Conservation (phyloP, 495 filamentous ascomycete species). For the Penicillium turbatum region DNA sequence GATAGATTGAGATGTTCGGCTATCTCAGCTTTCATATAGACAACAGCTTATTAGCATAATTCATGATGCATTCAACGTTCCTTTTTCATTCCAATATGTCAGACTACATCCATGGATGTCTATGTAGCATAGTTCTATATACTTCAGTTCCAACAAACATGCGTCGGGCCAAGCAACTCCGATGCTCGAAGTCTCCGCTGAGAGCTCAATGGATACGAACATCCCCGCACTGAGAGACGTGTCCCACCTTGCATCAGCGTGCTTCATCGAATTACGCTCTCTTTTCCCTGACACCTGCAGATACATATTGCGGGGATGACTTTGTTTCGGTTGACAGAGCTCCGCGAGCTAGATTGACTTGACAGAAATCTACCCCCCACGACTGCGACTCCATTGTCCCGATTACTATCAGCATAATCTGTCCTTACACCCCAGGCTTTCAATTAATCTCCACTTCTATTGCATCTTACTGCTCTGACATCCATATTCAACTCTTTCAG, state of each 20-base stretch:
- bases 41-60: background rate
- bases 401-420: no score
- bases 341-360: background rate
- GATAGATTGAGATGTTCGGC: background rate
- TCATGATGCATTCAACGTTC: background rate
- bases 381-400: no score
- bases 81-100: background rate
- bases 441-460: background rate
- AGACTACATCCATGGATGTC: background rate
- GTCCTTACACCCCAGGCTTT: no score
- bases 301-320: background rate
- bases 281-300: background rate
- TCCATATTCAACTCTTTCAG: background rate
- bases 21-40: background rate
- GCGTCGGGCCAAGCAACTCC: background rate
- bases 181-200: background rate
- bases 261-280: no score
- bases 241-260: conserved; percentile 2
- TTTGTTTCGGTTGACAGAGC: background rate
- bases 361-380: no score
- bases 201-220: background rate
- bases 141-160: no score
- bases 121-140: no score
- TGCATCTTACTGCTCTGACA: no score
- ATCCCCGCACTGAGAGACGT: conserved; percentile 1